Evolutionary conservation across 1,284 basidiomycete species (phyloP), one percentile per base, ranked within the genome.

Genomic region (Neolentinus lepideus): DNA sequence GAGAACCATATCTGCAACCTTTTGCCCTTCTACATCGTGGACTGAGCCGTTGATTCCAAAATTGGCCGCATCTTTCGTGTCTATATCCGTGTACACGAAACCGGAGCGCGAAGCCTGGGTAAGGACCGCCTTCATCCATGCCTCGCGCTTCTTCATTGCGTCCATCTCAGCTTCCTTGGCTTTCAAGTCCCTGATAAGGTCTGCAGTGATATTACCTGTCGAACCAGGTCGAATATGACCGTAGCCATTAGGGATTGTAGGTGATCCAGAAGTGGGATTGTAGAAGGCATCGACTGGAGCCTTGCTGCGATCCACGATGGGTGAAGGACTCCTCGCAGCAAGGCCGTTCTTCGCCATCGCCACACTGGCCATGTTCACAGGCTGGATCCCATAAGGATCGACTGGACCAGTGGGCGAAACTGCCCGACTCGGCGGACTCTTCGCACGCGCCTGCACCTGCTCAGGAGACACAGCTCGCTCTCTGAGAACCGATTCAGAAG

Each of bases 71-170:
- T 66, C 69, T 21, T 65, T 65, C 43, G 66, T 69, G 52, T 70
- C 71, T 16, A 64, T 68, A 50, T 70, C 71, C 3, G 81, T 76
- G 63, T 88, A 83, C 26, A 92, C 77, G 69, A 90, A 98, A 12
- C 95, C 96, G 57, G 90, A 79, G 56, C 86, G 83, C 29, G 83
- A 78, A 0, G 95, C 94, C 63, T 88, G 85, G 8, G 77, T 72
- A 51, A 98, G 74, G 3, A 91, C 88, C 43, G 89, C 85, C 67
- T 85, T 88, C 83, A 98, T 88, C 85, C 95, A 97, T 25, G 77
- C 75, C 71, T 94, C 88, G 60, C 91, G 83, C 65, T 85, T 87
- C 75, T 82, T 86, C 63, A 90, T 70, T 33, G 75, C 75, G 60
- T 95, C 93, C 31, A 94, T 67, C 66, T 96, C 94, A 27, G 78